Conservation (phyloP, 2,329 filamentous ascomycete species). For the Botrytis porri region DNA sequence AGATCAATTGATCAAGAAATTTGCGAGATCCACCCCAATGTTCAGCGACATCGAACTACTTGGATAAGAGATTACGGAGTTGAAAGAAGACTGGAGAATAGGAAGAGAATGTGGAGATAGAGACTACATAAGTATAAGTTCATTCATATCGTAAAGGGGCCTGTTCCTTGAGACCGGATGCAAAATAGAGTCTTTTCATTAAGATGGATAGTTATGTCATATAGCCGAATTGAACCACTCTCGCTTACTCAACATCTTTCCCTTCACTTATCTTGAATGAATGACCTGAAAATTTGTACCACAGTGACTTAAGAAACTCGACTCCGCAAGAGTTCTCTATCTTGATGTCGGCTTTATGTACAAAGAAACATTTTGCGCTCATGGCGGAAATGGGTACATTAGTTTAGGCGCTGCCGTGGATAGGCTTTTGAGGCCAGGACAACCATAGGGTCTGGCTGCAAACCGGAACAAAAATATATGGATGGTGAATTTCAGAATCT, state of each 20-base stretch:
- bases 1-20: slow-evolving; percentile 45
- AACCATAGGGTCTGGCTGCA: slow-evolving; percentile 44
- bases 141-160: slow-evolving; percentile 56
- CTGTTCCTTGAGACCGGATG: slow-evolving; percentile 48
- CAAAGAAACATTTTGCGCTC: slow-evolving; percentile 47
- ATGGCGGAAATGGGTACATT: slow-evolving; percentile 55
- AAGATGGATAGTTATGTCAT: no score
- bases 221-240: no score
- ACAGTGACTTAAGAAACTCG: slow-evolving; percentile 46
- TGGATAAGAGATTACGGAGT: slow-evolving; percentile 47
- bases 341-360: slow-evolving; percentile 46
- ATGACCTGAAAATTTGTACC: no score
- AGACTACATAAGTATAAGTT: slow-evolving; percentile 61
- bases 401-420: slow-evolving; percentile 52
- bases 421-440: slow-evolving; percentile 42
- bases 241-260: no score
- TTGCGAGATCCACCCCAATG: slow-evolving; percentile 43
- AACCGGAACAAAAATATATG: slow-evolving; percentile 45
- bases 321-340: slow-evolving; percentile 47
- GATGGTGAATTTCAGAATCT: slow-evolving; percentile 39
- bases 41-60: slow-evolving; percentile 45
- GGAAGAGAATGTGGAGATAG: slow-evolving; percentile 44
- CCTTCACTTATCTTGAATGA: no score
- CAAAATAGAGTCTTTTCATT: slow-evolving; percentile 57
- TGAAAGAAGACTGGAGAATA: slow-evolving; percentile 24